Evolutionary conservation across 2,329 filamentous ascomycete genomes (phyloP), one percentile per base, ranked within the genome.

Genomic region (Juglanconis juglandina): DNA sequence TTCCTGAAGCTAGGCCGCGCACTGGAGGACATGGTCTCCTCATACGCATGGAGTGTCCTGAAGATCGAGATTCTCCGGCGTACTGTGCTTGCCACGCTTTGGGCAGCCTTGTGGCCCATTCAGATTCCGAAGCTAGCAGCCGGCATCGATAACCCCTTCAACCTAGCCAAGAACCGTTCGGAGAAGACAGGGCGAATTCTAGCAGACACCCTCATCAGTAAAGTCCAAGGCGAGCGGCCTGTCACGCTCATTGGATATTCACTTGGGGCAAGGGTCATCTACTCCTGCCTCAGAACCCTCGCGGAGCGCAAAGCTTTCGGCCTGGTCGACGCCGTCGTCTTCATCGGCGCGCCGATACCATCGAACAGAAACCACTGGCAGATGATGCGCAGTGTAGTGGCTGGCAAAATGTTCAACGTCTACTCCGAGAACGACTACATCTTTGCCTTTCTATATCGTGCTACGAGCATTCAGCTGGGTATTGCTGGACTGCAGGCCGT

Each of bases 361-460:
- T 90, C 88, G 0, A 84, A 88, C 49, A 75, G 83, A 0, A 80
- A 81, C 1, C 86, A 92, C 66, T 97, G 93, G 93, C 83, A 87
- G 49, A 79, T 85, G 42, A 85, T 96, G 66, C 85, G 91, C 35
- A 86, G 84, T 49, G 91, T 94, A 0, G 92, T 96, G 0, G 85
- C 88, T 1, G 92, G 93, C 2, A 84, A 89, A 60, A 81, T 96
- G 7, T 89, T 96, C 67, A 97, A 97, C 67, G 91, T 94, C 8
- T 96, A 89, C 74, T 94, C 91, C 1, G 86, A 88, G 56, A 93
- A 95, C 62, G 93, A 97, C 73, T 90, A 91, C 68, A 87, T 97
- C 37, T 85, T 97, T 1, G 92, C 87, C 1, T 94, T 96, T 70
- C 78, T 96, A 17, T 96, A 97, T 72, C 87, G 93, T 49, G 88